These are phyloP conservation scores for Auricularia sp. DNA, from an alignment of 768 basidiomycete genomes.

Conservation along the genomic window DNA sequence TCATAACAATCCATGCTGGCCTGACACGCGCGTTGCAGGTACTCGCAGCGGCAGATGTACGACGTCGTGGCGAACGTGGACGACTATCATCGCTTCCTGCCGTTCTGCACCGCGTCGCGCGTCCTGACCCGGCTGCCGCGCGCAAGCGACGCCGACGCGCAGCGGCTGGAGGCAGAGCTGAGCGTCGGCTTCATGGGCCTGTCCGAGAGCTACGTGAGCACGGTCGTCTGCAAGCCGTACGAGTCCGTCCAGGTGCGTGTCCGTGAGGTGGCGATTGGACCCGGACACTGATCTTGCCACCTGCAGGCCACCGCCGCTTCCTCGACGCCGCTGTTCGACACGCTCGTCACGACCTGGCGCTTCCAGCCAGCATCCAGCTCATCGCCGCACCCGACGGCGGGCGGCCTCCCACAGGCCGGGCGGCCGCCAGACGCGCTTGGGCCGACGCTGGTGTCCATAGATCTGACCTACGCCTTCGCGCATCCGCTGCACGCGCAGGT, in stretches of 20 bases:
- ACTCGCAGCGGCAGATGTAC: constrained; percentile 70
- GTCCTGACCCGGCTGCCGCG: constrained; percentile 36
- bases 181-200: constrained; percentile 82
- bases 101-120: constrained; percentile 72
- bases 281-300: background rate
- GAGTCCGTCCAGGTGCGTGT: constrained; percentile 66
- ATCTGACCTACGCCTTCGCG: constrained; percentile 77
- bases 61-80: constrained; percentile 77
- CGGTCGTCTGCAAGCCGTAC: constrained; percentile 68
- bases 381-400: constrained; percentile 29
- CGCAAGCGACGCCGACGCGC: constrained; percentile 15
- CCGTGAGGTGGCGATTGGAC: background rate
- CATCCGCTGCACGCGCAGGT: constrained; percentile 78
- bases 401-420: constrained; percentile 4
- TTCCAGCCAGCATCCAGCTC: constrained; percentile 46
- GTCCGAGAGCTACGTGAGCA: constrained; percentile 78
- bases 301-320: constrained; percentile 60
- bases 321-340: constrained; percentile 63
- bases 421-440: constrained; percentile 17
- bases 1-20: background rate
- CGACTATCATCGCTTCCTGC: constrained; percentile 79
- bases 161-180: constrained; percentile 71
- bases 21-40: constrained; percentile 37
- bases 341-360: constrained; percentile 61
- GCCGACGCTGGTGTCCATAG: constrained; percentile 75